Evolutionary conservation across 1,139 yeast genomes (phyloP).

Genomic region (Nakaseomyces bracarensis): DNA sequence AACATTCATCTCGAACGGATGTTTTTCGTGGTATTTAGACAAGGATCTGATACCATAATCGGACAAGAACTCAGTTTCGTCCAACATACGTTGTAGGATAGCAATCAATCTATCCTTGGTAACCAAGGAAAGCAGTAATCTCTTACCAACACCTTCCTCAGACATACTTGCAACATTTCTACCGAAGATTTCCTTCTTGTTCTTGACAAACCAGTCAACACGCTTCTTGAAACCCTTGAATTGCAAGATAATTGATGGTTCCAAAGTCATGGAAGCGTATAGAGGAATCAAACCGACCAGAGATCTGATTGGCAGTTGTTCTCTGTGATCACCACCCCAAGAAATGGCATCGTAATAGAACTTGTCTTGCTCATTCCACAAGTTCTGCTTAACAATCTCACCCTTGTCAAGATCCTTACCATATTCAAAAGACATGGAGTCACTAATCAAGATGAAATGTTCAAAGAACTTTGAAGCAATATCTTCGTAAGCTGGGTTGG

Average conservation of each 20-base stretch:
- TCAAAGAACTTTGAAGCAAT: conserved; percentile 91
- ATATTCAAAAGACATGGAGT: conserved; percentile 67
- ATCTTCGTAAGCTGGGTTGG: conserved; percentile 79
- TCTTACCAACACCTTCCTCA: conserved; percentile 73
- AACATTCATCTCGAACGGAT: conserved; percentile 80
- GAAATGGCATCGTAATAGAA: conserved; percentile 86
- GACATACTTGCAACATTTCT: conserved; percentile 85
- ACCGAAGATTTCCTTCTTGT: conserved; percentile 58
- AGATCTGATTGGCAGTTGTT: conserved; percentile 75
- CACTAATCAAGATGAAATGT: conserved; percentile 83
- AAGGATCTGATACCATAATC: conserved; percentile 81
- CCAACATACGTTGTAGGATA: conserved; percentile 72
- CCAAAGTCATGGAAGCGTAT: conserved; percentile 80
- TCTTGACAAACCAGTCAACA: conserved; percentile 73
- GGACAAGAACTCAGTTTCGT: conserved; percentile 77
- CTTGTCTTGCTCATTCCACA: conserved; percentile 85
- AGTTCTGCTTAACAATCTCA: conserved; percentile 48
- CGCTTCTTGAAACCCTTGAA: conserved; percentile 80
- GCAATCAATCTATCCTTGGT: conserved; percentile 68
- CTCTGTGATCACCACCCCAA: conserved; percentile 64
- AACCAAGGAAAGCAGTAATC: conserved; percentile 71
- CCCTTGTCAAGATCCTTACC: conserved; percentile 28
- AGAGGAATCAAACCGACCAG: conserved; percentile 86
- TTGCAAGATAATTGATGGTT: conserved; percentile 67
- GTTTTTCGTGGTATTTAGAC: conserved; percentile 74